A percentile compares a stretch with the other conserved stretches of the same genome.
These are phyloP conservation scores for Fusarium domesticum DNA, from an alignment of 2,329 filamentous ascomycete species.

Conservation along the genomic window DNA sequence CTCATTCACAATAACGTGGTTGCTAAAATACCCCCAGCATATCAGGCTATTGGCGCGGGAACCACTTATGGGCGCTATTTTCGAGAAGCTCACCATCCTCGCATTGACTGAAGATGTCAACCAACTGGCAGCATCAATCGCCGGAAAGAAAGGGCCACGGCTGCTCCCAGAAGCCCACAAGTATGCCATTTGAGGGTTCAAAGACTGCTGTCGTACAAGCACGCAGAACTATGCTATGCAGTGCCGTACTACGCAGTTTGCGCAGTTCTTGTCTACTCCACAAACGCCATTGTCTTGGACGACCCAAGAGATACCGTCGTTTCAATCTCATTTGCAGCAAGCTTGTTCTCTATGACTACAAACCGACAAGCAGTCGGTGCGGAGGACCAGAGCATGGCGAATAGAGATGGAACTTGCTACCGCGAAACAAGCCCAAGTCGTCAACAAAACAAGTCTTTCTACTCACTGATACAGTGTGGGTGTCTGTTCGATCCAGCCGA, in stretches of 20 bases:
- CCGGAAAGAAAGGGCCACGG: neutral
- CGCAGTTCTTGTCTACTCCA: neutral
- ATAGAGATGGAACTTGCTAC: too few relatives aligned
- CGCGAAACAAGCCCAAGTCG: too few relatives aligned
- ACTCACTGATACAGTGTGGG: too few relatives aligned
- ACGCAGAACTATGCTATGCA: neutral
- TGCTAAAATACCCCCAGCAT: neutral
- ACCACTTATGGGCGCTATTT: neutral
- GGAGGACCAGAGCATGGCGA: too few relatives aligned
- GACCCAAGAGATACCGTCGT: too few relatives aligned
- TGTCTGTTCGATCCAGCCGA: too few relatives aligned
- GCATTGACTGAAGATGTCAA: neutral
- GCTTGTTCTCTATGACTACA: neutral
- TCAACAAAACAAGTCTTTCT: too few relatives aligned
- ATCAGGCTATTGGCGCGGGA: neutral
- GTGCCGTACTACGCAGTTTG: neutral
- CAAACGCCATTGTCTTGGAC: neutral
- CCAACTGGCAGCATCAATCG: neutral
- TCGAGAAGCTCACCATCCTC: neutral
- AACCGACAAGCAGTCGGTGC: too few relatives aligned
- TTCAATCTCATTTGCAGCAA: neutral
- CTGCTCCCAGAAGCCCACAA: neutral
- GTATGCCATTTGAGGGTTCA: neutral
- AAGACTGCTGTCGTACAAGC: neutral
- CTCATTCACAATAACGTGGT: neutral